A percentile compares a stretch with the other conserved stretches of the same genome.
phyloP scores from a whole-genome alignment of 2,329 filamentous ascomycete species.

The Claviceps sp. region DNA sequence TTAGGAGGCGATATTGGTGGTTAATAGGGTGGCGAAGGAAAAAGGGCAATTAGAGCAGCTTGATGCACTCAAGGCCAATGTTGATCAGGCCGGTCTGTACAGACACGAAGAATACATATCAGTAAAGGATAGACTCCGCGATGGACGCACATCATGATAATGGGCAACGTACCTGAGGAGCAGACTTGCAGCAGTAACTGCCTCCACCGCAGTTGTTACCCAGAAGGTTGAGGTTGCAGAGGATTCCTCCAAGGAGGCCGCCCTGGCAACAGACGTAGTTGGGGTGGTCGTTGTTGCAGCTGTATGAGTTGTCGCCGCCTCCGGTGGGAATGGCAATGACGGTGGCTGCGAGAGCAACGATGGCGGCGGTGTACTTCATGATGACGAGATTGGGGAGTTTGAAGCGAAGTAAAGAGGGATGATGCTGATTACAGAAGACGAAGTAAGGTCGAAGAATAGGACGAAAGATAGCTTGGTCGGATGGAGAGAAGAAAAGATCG shows the following conservation, averaged over 20 bases:
- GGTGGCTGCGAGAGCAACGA: conserved; percentile 3
- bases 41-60: background rate
- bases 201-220: background rate
- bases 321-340: conserved; percentile 1
- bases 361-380: conserved; percentile 4
- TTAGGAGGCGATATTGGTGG: background rate
- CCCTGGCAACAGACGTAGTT: conserved; percentile 1
- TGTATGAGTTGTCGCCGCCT: background rate
- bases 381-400: background rate
- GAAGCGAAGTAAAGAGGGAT: background rate
- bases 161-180: conserved; percentile 2
- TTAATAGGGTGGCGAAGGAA: background rate
- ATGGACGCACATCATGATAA: too few relatives aligned
- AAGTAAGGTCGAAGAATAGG: background rate
- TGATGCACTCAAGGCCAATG: background rate
- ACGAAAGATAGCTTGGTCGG: background rate
- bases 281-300: background rate
- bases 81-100: conserved; percentile 2
- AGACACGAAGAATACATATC: background rate
- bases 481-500: background rate
- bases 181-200: conserved; percentile 4
- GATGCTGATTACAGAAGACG: background rate
- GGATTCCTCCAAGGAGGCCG: background rate
- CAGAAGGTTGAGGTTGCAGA: conserved; percentile 1
- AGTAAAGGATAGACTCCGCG: background rate